Conservation (phyloP, 140 eudicot species). For the Bidens hawaiensis region DNA sequence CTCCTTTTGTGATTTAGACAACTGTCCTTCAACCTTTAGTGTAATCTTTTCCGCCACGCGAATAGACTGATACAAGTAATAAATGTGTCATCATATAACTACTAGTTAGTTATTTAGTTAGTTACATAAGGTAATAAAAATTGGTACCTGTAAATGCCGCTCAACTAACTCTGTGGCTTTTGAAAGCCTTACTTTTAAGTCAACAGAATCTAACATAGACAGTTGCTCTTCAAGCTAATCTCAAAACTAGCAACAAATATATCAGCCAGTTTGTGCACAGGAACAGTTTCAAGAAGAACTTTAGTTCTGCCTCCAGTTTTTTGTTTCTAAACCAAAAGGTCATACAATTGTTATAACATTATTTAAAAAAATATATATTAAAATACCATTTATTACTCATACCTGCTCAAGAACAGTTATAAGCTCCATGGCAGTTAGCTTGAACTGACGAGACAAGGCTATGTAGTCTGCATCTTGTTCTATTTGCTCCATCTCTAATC, state of each 20-base stretch:
- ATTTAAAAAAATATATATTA: background rate
- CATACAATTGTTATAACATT: background rate
- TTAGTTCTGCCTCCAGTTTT: conserved; percentile 90
- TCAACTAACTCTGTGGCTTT: conserved; percentile 95
- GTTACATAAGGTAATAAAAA: background rate
- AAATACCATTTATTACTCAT: conserved; percentile 2
- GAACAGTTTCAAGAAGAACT: conserved; percentile 89
- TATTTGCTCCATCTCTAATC: conserved; percentile 89
- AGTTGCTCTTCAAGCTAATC: conserved; percentile 95
- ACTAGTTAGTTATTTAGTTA: no score
- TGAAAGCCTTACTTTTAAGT: conserved; percentile 83
- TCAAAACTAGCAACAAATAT: conserved; percentile 97
- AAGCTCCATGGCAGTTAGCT: conserved; percentile 86
- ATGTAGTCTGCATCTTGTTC: conserved; percentile 89
- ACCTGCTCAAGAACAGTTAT: conserved; percentile 98
- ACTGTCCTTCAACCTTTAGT: conserved; percentile 96
- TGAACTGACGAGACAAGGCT: conserved; percentile 83
- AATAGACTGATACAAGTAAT: conserved; percentile 57
- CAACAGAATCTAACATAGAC: conserved; percentile 92
- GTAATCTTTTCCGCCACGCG: conserved; percentile 99
- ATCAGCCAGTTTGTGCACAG: conserved; percentile 93
- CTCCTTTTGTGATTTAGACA: conserved; percentile 95
- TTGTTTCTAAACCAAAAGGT: conserved; percentile 60
- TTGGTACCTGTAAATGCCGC: conserved; percentile 85
- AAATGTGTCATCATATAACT: conserved; percentile 5